Base-by-base conservation (phyloP, 345 rosid species). In the Camelina laxa region DNA sequence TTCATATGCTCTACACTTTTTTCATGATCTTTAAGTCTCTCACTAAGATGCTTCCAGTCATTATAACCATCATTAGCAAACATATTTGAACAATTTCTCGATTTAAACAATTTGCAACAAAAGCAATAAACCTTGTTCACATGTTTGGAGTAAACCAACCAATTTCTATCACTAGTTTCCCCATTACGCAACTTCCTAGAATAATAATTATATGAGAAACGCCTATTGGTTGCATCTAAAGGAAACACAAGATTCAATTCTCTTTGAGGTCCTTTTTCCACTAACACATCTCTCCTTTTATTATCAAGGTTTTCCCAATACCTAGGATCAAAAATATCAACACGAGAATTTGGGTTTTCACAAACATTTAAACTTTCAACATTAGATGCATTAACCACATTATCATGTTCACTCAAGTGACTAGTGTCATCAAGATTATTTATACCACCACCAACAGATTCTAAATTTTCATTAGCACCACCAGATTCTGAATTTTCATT, bases 141-240 rank as follows among this genome's bases (percentile, higher is more conserved):
- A 57, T 9, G n/a, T 59, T 60, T 60, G 1, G 47, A 36, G 16
- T 60, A 60, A 38, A 60, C 27, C 2, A 60, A 2, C 47, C 45
- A 36, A 60, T 6, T 17, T 60, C 45, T 17, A 0, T 60, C 64
- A 36, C 64, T 35, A 60, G 16, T 17, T 60, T 36, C 47, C 9
- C 16, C 64, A 60, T 60, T 60, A 60, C n/a, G 19, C 64, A 60
- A 17, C 16, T 60, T 60, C 15, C 64, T 36, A 2, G n/a, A 17
- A 36, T 60, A 36, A 11, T 60, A 35, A 17, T 6, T 1, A 6
- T 60, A 36, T 11, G 47, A 59, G 7, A 57, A 57, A 57, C 4
- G 22, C 2, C 22, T 57, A 33, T 6, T 24, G 27, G 2, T 24
- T 24, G 27, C 27, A 24, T 24, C 27, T 24, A 24, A 24, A 24